Conservation (phyloP, 306 rosid genomes). For the Sicyos baderoa region DNA sequence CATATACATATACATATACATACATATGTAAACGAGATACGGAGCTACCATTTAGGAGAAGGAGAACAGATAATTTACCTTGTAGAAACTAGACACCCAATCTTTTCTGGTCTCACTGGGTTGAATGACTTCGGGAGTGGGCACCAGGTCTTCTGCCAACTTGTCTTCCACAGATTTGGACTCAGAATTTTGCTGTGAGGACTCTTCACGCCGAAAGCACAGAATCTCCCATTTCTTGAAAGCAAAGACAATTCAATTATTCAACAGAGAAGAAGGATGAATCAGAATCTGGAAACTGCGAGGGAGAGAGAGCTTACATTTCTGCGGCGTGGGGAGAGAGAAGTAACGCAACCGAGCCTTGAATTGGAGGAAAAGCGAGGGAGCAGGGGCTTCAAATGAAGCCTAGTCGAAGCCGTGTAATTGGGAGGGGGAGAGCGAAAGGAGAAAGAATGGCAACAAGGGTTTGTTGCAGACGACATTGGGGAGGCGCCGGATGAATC, state of each 20-base stretch:
- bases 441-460: conserved; percentile 13
- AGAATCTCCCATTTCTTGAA: conserved; percentile 14
- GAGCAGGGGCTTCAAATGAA: conserved; percentile 13
- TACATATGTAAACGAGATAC: not conserved
- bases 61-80: not conserved
- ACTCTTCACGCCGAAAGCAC: conserved; percentile 16
- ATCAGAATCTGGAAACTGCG: too few species aligned
- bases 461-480: conserved; percentile 12
- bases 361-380: conserved; percentile 12
- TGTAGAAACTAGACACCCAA: not conserved
- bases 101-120: conserved; percentile 1
- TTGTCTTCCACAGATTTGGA: conserved; percentile 10
- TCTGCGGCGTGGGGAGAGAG: conserved; percentile 11
- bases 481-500: conserved; percentile 12
- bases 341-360: not conserved
- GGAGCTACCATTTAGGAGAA: not conserved
- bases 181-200: not conserved
- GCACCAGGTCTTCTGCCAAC: conserved; percentile 15
- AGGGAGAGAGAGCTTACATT: conserved; percentile 4
- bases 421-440: conserved; percentile 1
- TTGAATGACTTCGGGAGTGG: conserved; percentile 11
- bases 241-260: not conserved
- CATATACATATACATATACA: not conserved
- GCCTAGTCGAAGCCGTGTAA: conserved; percentile 6
- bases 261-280: not conserved